These are phyloP conservation scores for Spinacia oleracea DNA, from an alignment of 179 eudicot genomes.

Conservation along the genomic window DNA sequence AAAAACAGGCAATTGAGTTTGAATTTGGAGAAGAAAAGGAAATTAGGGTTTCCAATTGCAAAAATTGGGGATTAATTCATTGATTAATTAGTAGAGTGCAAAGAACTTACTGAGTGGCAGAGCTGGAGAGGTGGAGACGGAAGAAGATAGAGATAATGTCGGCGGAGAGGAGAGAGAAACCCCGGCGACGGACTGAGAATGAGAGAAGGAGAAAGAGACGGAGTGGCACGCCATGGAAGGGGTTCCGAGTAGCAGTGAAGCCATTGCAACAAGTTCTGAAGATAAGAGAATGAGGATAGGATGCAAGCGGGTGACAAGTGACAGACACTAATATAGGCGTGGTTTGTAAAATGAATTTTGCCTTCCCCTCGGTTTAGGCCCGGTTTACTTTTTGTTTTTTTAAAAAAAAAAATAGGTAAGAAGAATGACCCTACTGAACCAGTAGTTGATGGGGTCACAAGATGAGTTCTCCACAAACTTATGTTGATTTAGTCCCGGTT, in stretches of 20 bases:
- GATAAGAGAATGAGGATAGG: conserved; percentile 28
- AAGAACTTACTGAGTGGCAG: conserved; percentile 29
- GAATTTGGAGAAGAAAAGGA: not conserved
- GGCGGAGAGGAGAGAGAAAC: conserved; percentile 30
- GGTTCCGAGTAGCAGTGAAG: conserved; percentile 33
- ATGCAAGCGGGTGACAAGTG: not conserved
- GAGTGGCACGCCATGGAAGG: conserved; percentile 30
- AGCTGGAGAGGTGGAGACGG: conserved; percentile 22
- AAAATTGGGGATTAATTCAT: not conserved
- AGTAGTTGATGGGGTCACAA: no score
- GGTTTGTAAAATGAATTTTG: no score
- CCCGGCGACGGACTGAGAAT: conserved; percentile 27
- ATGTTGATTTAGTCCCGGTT: no score
- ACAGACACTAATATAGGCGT: not conserved
- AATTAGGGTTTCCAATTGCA: conserved; percentile 11
- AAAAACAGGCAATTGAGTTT: not conserved
- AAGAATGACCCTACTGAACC: no score
- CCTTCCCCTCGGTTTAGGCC: no score
- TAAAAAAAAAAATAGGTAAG: no score
- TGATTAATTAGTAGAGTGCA: not conserved
- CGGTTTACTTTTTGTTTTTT: no score
- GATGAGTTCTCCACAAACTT: no score
- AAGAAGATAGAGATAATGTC: conserved; percentile 23
- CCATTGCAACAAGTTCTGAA: conserved; percentile 24
- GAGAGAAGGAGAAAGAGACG: conserved; percentile 27